phyloP scores from a whole-genome alignment of 1,139 yeast species.

The Debaryomyces nepalensis region DNA sequence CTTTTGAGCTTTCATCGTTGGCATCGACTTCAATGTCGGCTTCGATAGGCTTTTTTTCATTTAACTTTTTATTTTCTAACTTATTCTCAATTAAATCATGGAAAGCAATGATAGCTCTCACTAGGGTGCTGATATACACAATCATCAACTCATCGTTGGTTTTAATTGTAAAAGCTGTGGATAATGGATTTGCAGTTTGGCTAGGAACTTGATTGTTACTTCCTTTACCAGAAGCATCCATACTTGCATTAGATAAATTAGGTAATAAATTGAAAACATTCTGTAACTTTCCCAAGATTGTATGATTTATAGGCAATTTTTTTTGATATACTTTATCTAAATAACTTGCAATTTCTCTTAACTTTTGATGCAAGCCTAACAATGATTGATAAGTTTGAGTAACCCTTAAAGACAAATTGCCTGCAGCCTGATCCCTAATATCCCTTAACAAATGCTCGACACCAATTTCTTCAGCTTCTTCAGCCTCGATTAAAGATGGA shows the following conservation, averaged over 20 bases:
- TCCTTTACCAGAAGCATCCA: conserved; percentile 14
- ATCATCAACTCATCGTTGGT: conserved; percentile 97
- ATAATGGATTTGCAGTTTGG: conserved; percentile 49
- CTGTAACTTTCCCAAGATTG: conserved; percentile 88
- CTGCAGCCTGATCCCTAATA: conserved; percentile 95
- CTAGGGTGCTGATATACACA: conserved; percentile 85
- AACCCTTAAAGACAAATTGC: conserved; percentile 81
- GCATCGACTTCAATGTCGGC: conserved; percentile 13
- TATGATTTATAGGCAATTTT: conserved; percentile 84
- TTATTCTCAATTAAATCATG: conserved; percentile 96
- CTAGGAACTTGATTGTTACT: conserved; percentile 21
- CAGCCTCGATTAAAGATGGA: conserved; percentile 93
- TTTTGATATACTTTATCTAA: conserved; percentile 74
- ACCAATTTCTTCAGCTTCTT: conserved; percentile 99
- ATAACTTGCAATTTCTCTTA: conserved; percentile 79
- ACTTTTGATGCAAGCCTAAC: conserved; percentile 81
- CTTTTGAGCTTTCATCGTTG: background rate
- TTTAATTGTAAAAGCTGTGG: conserved; percentile 85
- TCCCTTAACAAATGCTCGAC: conserved; percentile 96
- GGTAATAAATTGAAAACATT: conserved; percentile 94
- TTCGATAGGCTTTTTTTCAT: conserved; percentile 37
- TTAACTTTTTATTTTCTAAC: conserved; percentile 71
- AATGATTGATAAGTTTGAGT: conserved; percentile 90
- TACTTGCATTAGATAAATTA: conserved; percentile 55
- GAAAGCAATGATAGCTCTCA: conserved; percentile 93